A percentile compares a stretch with the other conserved stretches of the same genome.
Conservation (phyloP, 2,329 filamentous ascomycete species). For the Calonectria fujianensis region DNA sequence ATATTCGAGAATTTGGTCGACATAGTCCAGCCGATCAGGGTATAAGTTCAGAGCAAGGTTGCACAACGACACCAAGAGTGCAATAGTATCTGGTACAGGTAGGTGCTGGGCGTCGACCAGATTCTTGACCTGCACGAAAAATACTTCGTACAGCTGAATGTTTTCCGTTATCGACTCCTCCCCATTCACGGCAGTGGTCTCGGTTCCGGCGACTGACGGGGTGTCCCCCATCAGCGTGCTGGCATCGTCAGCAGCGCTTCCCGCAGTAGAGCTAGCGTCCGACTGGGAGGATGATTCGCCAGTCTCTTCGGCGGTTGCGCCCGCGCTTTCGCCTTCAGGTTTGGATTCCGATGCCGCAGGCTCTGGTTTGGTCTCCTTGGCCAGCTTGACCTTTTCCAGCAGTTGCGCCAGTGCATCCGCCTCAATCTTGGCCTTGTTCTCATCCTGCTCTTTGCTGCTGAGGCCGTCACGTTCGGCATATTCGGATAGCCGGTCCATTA, state of each 20-base stretch:
- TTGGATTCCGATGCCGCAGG: conserved; percentile 46
- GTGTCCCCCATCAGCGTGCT: conserved; percentile 58
- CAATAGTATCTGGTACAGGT: conserved; percentile 95
- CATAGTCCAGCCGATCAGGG: conserved; percentile 92
- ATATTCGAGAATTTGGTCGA: conserved; percentile 94
- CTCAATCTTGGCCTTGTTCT: conserved; percentile 83
- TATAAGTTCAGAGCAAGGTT: conserved; percentile 98
- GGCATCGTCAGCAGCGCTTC: conserved; percentile 56
- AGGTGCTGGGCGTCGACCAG: conserved; percentile 93
- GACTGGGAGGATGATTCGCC: conserved; percentile 57
- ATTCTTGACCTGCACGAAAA: conserved; percentile 96
- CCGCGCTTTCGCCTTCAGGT: conserved; percentile 43
- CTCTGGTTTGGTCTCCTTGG: conserved; percentile 68
- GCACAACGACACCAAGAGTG: conserved; percentile 91
- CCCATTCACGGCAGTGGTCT: conserved; percentile 69
- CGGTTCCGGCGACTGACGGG: conserved; percentile 67
- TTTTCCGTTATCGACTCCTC: conserved; percentile 72
- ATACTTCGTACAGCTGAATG: conserved; percentile 95
- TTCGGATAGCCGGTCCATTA: conserved; percentile 96
- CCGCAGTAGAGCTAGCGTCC: conserved; percentile 38
- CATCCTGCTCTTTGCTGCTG: conserved; percentile 76
- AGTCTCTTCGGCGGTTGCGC: conserved; percentile 60
- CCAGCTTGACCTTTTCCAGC: conserved; percentile 84
- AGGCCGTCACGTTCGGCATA: conserved; percentile 94
- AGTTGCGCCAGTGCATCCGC: conserved; percentile 87